Base-by-base conservation (phyloP, 1,284 basidiomycete species). In the Takashimella tepidaria region DNA sequence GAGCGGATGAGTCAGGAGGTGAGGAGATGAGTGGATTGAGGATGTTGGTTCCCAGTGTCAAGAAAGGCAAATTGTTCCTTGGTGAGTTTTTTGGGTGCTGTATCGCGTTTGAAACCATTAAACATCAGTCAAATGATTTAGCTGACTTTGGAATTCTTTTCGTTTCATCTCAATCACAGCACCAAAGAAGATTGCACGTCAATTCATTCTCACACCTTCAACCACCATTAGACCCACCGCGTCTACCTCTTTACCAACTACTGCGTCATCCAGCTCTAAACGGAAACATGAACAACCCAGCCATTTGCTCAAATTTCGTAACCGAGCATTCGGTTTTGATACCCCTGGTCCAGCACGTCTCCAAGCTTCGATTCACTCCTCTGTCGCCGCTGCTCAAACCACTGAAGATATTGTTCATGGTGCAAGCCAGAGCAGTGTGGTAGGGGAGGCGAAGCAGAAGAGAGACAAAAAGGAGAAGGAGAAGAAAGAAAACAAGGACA, bases 1-100 rank as follows among this genome's bases (percentile, higher is more conserved):
- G 50, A 5, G 50, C 43, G 19, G 50, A 51, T 25, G 48, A 41
- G 11, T 65, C 66, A 45, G 71, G 65, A 12, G 70, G 69, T 3
- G 67, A 65, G 37, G 73, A 76, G 53, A 72, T 74, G 68, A 53
- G 54, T 23, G 71, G 72, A 3, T 61, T 76, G 62, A 62, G 56
- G 45, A 53, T 76, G 24, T 51, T 76, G 31, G 64, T 75, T 2
- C 74, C 74, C 4, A 54, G 62, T 4, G 57, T 56, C 22, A 51
- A 62, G 24, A 56, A 55, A 5, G 70, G 70, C 1, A 64, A 65
- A 42, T 61, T 74, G 13, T 60, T 58, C 48, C 60, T 66, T 31
- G 66, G 73, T 75, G 50, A 56, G 70, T 66, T 37, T 37, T 37
- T 16, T 37, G 31, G 31, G 31, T 16, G n/a, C n/a, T n/a, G n/a